Evolutionary conservation across 805 yeast species (phyloP), one percentile per base, ranked within the genome.

Genomic region (Kazachstania martiniae): DNA sequence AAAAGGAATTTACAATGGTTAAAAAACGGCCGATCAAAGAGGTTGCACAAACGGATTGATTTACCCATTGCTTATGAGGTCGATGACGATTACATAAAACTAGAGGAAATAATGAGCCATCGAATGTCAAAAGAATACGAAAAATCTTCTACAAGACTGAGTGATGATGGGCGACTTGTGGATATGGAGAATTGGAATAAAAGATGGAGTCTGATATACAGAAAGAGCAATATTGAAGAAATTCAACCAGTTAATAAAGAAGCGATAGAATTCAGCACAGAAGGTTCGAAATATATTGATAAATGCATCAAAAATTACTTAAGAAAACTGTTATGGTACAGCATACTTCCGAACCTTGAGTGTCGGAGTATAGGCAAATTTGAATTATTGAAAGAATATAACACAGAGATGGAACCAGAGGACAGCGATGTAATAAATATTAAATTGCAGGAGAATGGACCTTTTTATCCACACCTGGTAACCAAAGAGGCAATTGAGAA

Each of bases 1-100:
- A 34, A 39, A 12, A 17, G 21, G 8, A 53, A 46, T 32, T 26
- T 52, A 21, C 10, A 27, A 5, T 29, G 19, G 6, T 29, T 53
- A 21, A 47, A 46, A 32, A 32, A 34, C 23, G 18, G 17, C 7
- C 21, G 25, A 13, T 34, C 27, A 15, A 44, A 47, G 8, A 40
- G 49, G 2, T 34, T 55, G 12, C 14, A 49, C 13, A 32, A 39
- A 10, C 29, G 46, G 18, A 34, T 15, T 4, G 51, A 52, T n/a
- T 32, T 49, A 3, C 59, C 59, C 3, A 51, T 54, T 19, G 59
- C 61, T 12, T 54, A 54, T 30, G 59, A 56, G 27, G 45, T 56
- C 50, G 47, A 43, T 34, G 56, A 52, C 14, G 34, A 35, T 18
- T 49, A 41, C 21, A 37, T 51, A 17, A 37, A 40, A 10, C 26